Conservation (phyloP, 768 basidiomycete species). For the Macrocybe gigantea region DNA sequence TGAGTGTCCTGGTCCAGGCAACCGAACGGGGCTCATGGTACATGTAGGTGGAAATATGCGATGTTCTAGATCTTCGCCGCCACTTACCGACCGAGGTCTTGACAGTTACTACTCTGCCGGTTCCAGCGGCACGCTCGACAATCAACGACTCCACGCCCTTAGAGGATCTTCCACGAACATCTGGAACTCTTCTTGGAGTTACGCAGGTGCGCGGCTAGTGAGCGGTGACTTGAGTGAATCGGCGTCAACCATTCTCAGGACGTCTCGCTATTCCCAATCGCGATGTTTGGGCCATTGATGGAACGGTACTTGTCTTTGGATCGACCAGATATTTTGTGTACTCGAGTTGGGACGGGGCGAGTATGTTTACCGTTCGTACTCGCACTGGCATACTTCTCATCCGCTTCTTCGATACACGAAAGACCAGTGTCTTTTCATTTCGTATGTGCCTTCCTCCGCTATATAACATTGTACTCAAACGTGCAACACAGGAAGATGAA, state of each 20-base stretch:
- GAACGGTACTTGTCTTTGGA: constrained; percentile 21
- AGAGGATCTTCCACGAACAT: constrained; percentile 23
- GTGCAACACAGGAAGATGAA: constrained; percentile 16
- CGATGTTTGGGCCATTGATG: constrained; percentile 31
- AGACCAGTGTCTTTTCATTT: constrained; percentile 29
- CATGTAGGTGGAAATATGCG: constrained; percentile 14
- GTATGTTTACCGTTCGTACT: constrained; percentile 10
- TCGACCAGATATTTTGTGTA: constrained; percentile 23
- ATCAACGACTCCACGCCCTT: constrained; percentile 25
- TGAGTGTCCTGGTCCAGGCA: no score
- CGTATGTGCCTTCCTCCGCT: constrained; percentile 7
- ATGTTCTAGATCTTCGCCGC: background rate
- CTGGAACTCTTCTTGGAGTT: constrained; percentile 27
- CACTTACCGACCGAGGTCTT: background rate
- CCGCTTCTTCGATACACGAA: background rate
- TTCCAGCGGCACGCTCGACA: constrained; percentile 22
- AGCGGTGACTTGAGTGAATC: background rate
- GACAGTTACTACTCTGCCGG: constrained; percentile 26
- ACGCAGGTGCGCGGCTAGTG: constrained; percentile 14
- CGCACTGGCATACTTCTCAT: background rate
- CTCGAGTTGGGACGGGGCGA: constrained; percentile 24
- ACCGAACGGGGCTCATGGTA: constrained; percentile 19
- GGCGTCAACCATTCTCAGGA: constrained; percentile 4
- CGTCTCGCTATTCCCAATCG: constrained; percentile 25
- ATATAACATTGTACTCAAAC: background rate